Evolutionary conservation across 73 alveolate species (phyloP), one percentile per base, ranked within the genome.

Genomic region (Paraurostyla sp.): DNA sequence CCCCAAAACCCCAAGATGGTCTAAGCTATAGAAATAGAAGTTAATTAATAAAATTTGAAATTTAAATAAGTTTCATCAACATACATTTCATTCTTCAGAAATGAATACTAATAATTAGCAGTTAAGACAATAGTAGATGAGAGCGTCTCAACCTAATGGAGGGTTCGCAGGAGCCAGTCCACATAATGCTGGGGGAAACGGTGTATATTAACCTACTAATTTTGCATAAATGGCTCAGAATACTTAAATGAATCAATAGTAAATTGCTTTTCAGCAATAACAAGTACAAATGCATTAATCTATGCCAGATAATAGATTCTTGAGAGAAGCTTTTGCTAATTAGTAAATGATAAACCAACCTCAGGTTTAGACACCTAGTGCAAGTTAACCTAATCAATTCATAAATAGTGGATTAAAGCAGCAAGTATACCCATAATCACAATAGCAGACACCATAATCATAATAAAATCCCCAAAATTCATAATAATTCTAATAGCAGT

Each of bases 321-420:
- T 65, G 1, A 65, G 82, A 65, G 82, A 65, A 38, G 82, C 82
- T 65, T 65, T 16, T 65, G 82, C 82, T 35, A 22, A 65, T 6
- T 65, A 65, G 25, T 40, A 65, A 40, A 65, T 38, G 25, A 16
- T 65, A 58, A 65, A 65, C 25, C 54, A 32, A 35, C 23, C 35
- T 7, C 16, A 6, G 35, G 35, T 33, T 6, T 38, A 65, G 25
- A 65, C 82, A 2, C 82, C 82, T 38, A 9, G 41, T 13, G 56
- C 9, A 7, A 30, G 41, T 3, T 38, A 65, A 35, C 7, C 56
- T 18, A 56, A 25, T 18, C 23, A 32, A 36, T 38, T 65, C 60
- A 65, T 65, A 16, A 65, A 65, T 65, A 65, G 41, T 38, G 82
- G 27, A 15, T 13, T 65, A 58, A 65, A 35, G 41, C 58, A 33